Evolutionary conservation across 176 grass and related monocot species (phyloP), one percentile per base, ranked within the genome.

Genomic region (Oryza rufipogon): DNA sequence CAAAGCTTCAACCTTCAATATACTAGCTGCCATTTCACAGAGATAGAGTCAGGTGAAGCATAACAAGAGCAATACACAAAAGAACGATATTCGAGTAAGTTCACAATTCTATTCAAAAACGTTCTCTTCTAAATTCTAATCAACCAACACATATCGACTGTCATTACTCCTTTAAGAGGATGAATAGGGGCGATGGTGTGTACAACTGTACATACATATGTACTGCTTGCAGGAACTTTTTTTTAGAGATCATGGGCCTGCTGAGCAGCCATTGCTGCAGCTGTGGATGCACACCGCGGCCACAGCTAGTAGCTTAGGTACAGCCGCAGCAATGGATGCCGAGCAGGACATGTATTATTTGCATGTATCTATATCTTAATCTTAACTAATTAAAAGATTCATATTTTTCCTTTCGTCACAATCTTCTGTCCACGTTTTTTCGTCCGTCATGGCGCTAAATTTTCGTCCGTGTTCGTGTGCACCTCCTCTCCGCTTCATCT

Each of bases 21-120:
- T 10, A 51, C 17, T 15, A 61, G 33, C 83, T 81, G 72, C 44
- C 85, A 85, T 15, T 46, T 49, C 14, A 81, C 11, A 26, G 6
- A 70, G 41, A 4, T 6, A 71, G 23, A 68, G 45, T 54, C 54
- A 45, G n/a, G 8, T 63, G 58, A 63, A 23, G 58, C 9, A 63
- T 63, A 63, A 63, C 58, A 63, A 63, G 4, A 63, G 58, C 58
- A 23, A 9, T 63, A 23, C 2, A 1, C 9, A 63, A 63, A 9
- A 63, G 2, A 63, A 63, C n/a, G 20, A 23, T 63, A 63, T 58
- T n/a, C 0, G 17, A 11, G 9, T 23, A 63, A 63, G n/a, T 2
- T 3, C n/a, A 23, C 58, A 10, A 11, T 63, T 23, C 58, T 10
- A 23, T 63, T 63, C 0, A 2, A 63, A 23, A 63, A 23, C n/a